Base-by-base conservation (phyloP, 352 stramenopile species). In the Pythium phragmitis region DNA sequence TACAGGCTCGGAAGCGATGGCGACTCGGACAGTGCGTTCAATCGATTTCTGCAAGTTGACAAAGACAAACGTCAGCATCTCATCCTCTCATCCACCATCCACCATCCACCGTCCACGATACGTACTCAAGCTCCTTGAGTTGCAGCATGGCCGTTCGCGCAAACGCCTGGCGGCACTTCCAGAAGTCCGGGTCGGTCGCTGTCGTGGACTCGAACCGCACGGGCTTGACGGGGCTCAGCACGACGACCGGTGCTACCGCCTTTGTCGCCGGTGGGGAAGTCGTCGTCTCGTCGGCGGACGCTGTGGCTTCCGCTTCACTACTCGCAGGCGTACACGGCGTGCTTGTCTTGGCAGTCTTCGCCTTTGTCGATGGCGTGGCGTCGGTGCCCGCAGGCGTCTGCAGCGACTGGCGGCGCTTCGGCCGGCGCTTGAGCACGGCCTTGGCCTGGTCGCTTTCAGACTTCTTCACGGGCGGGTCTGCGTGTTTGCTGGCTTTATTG, bases 101-200 rank as follows among this genome's bases (percentile, higher is more conserved):
- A 19, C 2, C 30, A 16, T 46, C 34, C 17, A 21, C 30, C 36
- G 26, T 1, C 11, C 11, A 19, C 7, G 19, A 13, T 33, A 79
- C 70, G 37, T 74, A 82, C 75, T 79, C 67, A 34, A 82, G 57
- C 0, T 51, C 30, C 28, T 82, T 70, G 53, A 82, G 57, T 30
- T 76, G 55, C 30, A 69, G 65, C 42, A 82, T 45, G n/a, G 75
- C 66, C 37, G 65, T 28, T 7, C 73, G 69, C 16, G 74, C 72
- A 23, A 49, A 52, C 53, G 69, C 36, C 59, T 73, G 72, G 23
- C 75, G 69, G 46, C 73, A 67, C 46, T 75, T 69, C 75, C 75
- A 82, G 52, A 78, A 82, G 34, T 58, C 69, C 36, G 75, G 67
- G 2, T 77, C 63, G 1, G 68, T 65, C 28, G 67, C 60, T 33